Percentiles rank a stretch among this genome's conserved stretches.
phyloP scores from a whole-genome alignment of 108 stramenopile species.

The Nannochloropsis gaditana region DNA sequence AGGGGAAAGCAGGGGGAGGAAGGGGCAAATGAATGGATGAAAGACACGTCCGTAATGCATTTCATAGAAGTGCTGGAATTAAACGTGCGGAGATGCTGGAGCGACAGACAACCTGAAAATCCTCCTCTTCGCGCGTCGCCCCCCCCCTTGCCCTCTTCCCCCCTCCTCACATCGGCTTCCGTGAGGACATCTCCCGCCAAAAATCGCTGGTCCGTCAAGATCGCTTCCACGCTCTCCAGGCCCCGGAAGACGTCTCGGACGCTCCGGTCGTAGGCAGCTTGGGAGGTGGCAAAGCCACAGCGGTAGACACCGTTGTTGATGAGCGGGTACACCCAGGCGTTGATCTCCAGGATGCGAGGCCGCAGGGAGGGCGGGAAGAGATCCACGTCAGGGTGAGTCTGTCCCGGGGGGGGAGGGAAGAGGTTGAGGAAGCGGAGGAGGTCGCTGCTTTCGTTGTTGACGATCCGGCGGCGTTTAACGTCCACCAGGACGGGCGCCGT shows the following conservation, averaged over 20 bases:
- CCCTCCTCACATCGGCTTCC: constrained; percentile 46
- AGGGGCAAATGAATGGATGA: background rate
- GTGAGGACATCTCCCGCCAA: constrained; percentile 50
- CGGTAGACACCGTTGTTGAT: constrained; percentile 62
- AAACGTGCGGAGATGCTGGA: background rate
- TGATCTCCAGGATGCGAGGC: background rate
- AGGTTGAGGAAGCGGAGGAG: constrained; percentile 27
- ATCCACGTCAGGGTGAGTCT: background rate
- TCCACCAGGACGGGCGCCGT: constrained; percentile 81
- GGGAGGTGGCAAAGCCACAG: constrained; percentile 54
- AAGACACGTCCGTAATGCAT: too few species aligned
- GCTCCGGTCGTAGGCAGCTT: constrained; percentile 45
- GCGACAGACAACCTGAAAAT: background rate
- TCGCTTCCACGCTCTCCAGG: constrained; percentile 45
- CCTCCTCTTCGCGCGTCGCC: background rate
- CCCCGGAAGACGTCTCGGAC: constrained; percentile 46
- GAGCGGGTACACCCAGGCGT: constrained; percentile 31
- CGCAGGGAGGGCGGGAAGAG: background rate
- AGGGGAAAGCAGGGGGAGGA: background rate
- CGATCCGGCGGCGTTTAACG: constrained; percentile 62
- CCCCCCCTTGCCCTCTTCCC: background rate
- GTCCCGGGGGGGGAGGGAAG: background rate
- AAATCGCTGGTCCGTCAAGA: constrained; percentile 43
- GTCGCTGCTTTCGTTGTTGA: constrained; percentile 61
- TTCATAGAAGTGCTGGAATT: too few species aligned